Evolutionary conservation across 2,329 filamentous ascomycete species (phyloP).

Genomic region (Microsporum ferrugineum): DNA sequence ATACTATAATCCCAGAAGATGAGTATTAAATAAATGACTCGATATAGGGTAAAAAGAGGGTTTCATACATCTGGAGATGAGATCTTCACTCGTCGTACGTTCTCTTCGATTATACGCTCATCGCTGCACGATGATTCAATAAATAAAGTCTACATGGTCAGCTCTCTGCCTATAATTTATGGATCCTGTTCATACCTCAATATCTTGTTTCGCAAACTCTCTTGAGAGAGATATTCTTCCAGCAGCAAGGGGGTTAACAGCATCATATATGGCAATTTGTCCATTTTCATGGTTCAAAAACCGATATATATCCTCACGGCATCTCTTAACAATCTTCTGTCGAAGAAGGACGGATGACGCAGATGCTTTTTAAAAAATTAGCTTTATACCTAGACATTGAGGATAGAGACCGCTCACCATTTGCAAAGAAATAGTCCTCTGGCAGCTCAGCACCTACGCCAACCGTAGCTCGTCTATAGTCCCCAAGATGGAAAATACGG

Average conservation of each 20-base stretch:
- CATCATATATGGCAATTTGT: constrained; percentile 96
- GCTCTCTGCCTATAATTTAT: background rate
- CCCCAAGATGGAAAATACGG: constrained; percentile 90
- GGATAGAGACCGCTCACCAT: constrained; percentile 40
- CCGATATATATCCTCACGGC: constrained; percentile 89
- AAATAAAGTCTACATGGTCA: constrained; percentile 63
- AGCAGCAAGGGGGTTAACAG: constrained; percentile 79
- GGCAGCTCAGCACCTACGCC: constrained; percentile 74
- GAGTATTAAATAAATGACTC: background rate
- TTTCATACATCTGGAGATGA: constrained; percentile 75
- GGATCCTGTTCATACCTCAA: constrained; percentile 49
- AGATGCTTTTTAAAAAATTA: constrained; percentile 42
- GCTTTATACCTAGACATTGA: background rate
- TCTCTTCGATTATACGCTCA: constrained; percentile 85
- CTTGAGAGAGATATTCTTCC: constrained; percentile 78
- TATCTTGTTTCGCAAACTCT: constrained; percentile 95
- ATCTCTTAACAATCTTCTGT: constrained; percentile 96
- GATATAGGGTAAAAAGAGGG: background rate
- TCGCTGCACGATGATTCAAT: constrained; percentile 94
- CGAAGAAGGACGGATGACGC: constrained; percentile 83
- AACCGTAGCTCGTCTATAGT: constrained; percentile 87
- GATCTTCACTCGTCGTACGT: constrained; percentile 94
- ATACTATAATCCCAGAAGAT: constrained; percentile 45
- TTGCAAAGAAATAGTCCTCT: constrained; percentile 94
- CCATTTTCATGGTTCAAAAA: constrained; percentile 97